These are phyloP conservation scores for Mucor racemosus DNA, from an alignment of 371 early-diverging fungal genomes.

Conservation along the genomic window DNA sequence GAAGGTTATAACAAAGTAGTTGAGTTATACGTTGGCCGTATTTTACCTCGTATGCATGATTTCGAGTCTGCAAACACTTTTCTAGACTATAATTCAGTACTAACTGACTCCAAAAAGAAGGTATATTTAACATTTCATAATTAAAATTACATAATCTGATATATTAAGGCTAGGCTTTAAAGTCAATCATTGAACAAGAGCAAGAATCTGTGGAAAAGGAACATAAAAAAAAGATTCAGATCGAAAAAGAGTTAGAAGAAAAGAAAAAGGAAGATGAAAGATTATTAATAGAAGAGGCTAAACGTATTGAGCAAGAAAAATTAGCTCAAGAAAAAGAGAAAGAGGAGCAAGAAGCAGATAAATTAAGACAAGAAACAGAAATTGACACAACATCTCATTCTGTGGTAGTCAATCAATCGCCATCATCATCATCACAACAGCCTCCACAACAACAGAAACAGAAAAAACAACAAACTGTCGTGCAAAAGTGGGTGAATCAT, in stretches of 20 bases:
- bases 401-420: not conserved
- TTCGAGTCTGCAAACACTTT: constrained; percentile 46
- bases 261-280: constrained; percentile 21
- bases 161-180: constrained; percentile 13
- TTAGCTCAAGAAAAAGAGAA: constrained; percentile 5
- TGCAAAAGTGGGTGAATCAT: constrained; percentile 37
- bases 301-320: constrained; percentile 12
- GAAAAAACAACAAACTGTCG: not conserved
- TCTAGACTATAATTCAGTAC: constrained; percentile 42
- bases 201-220: constrained; percentile 13
- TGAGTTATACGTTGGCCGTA: constrained; percentile 36
- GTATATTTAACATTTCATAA: constrained; percentile 25
- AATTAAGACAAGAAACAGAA: not conserved
- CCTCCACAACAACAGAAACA: not conserved
- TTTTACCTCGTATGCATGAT: constrained; percentile 39
- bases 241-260: constrained; percentile 25
- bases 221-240: constrained; percentile 9
- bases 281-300: constrained; percentile 20
- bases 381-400: constrained; percentile 3
- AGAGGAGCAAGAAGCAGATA: constrained; percentile 16
- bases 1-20: constrained; percentile 33
- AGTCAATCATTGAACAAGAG: constrained; percentile 18
- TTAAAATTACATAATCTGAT: constrained; percentile 18
- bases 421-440: not conserved
- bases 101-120: constrained; percentile 38